These are phyloP conservation scores for Saccharum hybrid DNA, from an alignment of 202 grass and related monocot species.

Conservation along the genomic window DNA sequence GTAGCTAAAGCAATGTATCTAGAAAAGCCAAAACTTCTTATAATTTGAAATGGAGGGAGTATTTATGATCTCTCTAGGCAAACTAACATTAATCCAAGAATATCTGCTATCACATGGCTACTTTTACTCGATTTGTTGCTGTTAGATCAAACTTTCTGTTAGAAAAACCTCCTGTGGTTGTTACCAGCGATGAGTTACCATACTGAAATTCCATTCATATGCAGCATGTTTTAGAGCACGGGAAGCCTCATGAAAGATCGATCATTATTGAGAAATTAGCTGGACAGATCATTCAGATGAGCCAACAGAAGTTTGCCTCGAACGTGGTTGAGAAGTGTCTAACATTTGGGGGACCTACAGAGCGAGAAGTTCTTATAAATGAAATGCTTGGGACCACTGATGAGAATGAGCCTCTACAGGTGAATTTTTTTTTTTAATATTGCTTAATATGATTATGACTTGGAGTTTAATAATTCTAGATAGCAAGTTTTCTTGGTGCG, in stretches of 20 bases:
- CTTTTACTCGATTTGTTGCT: background rate
- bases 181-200: background rate
- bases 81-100: background rate
- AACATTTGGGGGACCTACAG: constrained; percentile 72
- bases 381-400: constrained; percentile 96
- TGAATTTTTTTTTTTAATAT: constrained; percentile 23
- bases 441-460: background rate
- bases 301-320: constrained; percentile 97
- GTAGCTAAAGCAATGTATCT: too few relatives aligned
- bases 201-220: constrained; percentile 32
- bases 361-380: constrained; percentile 76
- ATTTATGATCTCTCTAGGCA: background rate
- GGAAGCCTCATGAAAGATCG: constrained; percentile 79
- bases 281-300: constrained; percentile 97
- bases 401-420: constrained; percentile 93
- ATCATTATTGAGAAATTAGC: constrained; percentile 87
- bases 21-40: too few relatives aligned
- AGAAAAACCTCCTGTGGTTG: background rate
- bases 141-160: background rate
- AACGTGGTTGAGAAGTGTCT: constrained; percentile 97
- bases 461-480: background rate
- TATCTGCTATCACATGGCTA: background rate
- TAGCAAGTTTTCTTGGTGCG: background rate
- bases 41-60: too few relatives aligned
- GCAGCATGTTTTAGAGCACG: constrained; percentile 95